phyloP scores from a whole-genome alignment of 805 yeast species.

The Suhomyces sp. region DNA sequence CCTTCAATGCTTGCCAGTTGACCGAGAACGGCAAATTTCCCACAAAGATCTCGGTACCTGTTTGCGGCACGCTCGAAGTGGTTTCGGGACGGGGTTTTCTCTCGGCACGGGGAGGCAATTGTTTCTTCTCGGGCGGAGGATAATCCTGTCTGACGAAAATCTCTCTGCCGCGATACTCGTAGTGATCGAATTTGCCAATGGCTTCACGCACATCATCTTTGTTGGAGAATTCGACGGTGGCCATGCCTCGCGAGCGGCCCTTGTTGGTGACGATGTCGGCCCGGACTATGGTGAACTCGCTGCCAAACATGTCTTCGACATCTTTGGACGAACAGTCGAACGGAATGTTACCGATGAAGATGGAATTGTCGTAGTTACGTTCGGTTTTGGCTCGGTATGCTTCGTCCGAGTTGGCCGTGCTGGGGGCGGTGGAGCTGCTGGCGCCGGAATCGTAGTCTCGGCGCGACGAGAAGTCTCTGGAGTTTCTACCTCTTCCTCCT shows the following conservation, averaged over 20 bases:
- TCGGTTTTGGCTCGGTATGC: slow-evolving; percentile 33
- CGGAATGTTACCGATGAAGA: slow-evolving; percentile 73
- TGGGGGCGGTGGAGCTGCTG: slow-evolving; percentile 17
- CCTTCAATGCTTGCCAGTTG: slow-evolving; percentile 83
- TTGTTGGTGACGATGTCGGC: slow-evolving; percentile 80
- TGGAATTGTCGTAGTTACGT: slow-evolving; percentile 64
- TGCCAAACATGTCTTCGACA: slow-evolving; percentile 56
- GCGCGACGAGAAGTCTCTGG: slow-evolving; percentile 14
- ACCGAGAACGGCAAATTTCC: slow-evolving; percentile 81
- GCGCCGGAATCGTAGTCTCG: slow-evolving; percentile 19
- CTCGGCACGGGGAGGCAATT: slow-evolving; percentile 4
- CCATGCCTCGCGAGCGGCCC: slow-evolving; percentile 87
- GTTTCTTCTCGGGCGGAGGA: slow-evolving; percentile 62
- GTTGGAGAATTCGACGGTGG: slow-evolving; percentile 77
- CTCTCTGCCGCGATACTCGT: slow-evolving; percentile 65
- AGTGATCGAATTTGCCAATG: slow-evolving; percentile 64
- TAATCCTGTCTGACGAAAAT: slow-evolving; percentile 89
- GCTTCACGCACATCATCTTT: slow-evolving; percentile 69
- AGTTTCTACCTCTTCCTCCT: slow-evolving; percentile 16
- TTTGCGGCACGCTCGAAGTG: slow-evolving; percentile 21
- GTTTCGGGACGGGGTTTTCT: slow-evolving; percentile 15
- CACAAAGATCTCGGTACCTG: slow-evolving; percentile 63
- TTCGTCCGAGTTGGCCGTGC: slow-evolving; percentile 31
- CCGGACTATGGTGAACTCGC: slow-evolving; percentile 51
- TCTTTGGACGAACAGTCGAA: slow-evolving; percentile 59